Evolutionary conservation across 192 early-diverging fungal genomes (phyloP), one percentile per base, ranked within the genome.

Genomic region (Helicostylum pulchrum): DNA sequence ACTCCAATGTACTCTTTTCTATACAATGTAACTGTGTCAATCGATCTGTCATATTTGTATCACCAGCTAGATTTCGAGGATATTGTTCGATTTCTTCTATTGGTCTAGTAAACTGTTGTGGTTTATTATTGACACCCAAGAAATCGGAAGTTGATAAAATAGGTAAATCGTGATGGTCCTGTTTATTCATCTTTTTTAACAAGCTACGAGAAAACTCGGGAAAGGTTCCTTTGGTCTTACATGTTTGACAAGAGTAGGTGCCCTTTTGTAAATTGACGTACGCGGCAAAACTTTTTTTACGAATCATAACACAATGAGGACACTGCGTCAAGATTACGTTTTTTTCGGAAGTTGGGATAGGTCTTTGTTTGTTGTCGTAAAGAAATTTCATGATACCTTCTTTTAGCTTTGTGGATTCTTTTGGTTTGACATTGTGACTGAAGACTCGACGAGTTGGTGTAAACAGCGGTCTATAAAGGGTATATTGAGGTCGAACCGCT

Each of bases 201-300:
- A 76, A 21, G 71, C 31, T 65, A 53, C 49, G 63, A 1, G 76
- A 42, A 46, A 85, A 88, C 23, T 85, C 82, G 5, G 76, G 70
- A 84, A 85, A 88, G 10, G 69, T 47, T 0, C 87, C 85, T 46
- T 81, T 74, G 46, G 72, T 73, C 61, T 76, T 71, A 66, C 87
- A 88, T 21, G 69, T 74, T 1, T 76, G 77, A 55, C 87, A 88
- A 42, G 78, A 66, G 76, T 81, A 88, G 12, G 63, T 65, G 5
- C 87, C 85, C 1, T 78, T 81, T 34, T 65, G 49, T 14, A 78
- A 71, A 47, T 76, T 72, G 7, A 88, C 67, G 21, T 80, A 78
- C 5, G 82, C 84, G 42, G 76, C 73, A 65, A 82, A 85, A n/a
- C 62, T 66, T 14, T 66, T 70, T 12, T 23, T 39, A 32, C 66